These are phyloP conservation scores for Xylaria sp. DNA, from an alignment of 2,329 filamentous ascomycete genomes.

Conservation along the genomic window DNA sequence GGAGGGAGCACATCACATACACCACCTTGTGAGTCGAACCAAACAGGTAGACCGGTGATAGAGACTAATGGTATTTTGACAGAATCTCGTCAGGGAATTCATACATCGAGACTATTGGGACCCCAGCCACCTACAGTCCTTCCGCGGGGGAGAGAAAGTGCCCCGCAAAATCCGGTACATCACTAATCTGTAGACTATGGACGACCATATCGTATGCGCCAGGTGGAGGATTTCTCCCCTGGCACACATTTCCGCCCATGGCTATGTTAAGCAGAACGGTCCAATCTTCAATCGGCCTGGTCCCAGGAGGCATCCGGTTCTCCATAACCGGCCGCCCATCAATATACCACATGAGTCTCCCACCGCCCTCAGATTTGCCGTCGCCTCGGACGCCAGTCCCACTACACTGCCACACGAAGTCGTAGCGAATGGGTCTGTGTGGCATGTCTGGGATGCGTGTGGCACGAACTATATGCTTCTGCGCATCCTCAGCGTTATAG, in stretches of 20 bases:
- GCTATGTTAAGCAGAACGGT: constrained; percentile 68
- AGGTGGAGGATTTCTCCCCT: constrained; percentile 60
- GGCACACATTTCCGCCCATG: constrained; percentile 69
- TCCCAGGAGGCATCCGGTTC: constrained; percentile 61
- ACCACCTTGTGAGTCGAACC: no score
- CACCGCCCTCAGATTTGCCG: constrained; percentile 56
- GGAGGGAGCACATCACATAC: no score
- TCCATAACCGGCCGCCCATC: constrained; percentile 68
- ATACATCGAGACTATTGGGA: no score
- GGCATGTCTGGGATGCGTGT: constrained; percentile 62
- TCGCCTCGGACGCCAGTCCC: constrained; percentile 54
- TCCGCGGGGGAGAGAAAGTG: no score
- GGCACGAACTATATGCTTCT: constrained; percentile 66
- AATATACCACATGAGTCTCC: constrained; percentile 67
- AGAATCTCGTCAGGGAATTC: no score
- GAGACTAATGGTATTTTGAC: no score
- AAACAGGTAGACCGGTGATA: no score
- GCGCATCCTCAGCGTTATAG: constrained; percentile 62
- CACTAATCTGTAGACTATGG: constrained; percentile 61
- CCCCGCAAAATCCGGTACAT: constrained; percentile 61
- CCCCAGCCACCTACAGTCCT: no score
- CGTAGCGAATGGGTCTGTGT: constrained; percentile 60
- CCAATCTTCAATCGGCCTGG: constrained; percentile 65
- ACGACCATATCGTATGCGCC: constrained; percentile 68
- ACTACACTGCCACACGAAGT: constrained; percentile 66